Base-by-base conservation (phyloP, 495 filamentous ascomycete genomes). In the Tricharina praecox region DNA sequence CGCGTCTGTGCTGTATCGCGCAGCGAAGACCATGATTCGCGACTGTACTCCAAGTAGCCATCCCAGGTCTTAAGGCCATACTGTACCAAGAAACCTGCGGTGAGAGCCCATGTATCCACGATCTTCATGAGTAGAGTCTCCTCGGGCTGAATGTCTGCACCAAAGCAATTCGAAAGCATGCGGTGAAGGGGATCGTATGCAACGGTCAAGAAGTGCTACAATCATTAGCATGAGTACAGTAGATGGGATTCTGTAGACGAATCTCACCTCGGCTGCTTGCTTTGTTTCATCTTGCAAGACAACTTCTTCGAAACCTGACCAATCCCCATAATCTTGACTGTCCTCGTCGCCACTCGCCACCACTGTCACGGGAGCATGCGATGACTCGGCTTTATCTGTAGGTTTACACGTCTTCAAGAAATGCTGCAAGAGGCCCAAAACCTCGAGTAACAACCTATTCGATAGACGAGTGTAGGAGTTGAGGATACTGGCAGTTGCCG, bases 241-340 rank as follows among this genome's bases (percentile, higher is more conserved):
- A n/a, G n/a, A n/a, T n/a, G n/a, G n/a, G n/a, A n/a, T n/a, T n/a
- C n/a, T n/a, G n/a, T n/a, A 4, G 13, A 18, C 21, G 10, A 58
- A 34, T 20, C 53, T 20, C 46, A 50, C 55, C 48, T 57, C 48
- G 35, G 53, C 62, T 21, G 21, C 52, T 38, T 24, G 25, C 23
- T 50, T 65, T 62, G 19, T 48, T 38, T 63, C 58, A 35, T 64
- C 68, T 18, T 68, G 66, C 23, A 70, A 55, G 33, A 50, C 51
- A 8, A 61, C 35, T 46, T 71, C 70, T 37, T 71, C 71, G 34
- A 78, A 66, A 28, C 64, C 78, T 33, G 67, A 60, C 68, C 72
- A 81, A 52, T 82, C 80, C 23, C 78, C 80, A 58, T 77, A 83
- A 35, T 84, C 80, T 58, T 83, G 80, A 49, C 79, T 83, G 35